Base-by-base conservation (phyloP, 306 rosid species). In the Leucaena leucocephala region DNA sequence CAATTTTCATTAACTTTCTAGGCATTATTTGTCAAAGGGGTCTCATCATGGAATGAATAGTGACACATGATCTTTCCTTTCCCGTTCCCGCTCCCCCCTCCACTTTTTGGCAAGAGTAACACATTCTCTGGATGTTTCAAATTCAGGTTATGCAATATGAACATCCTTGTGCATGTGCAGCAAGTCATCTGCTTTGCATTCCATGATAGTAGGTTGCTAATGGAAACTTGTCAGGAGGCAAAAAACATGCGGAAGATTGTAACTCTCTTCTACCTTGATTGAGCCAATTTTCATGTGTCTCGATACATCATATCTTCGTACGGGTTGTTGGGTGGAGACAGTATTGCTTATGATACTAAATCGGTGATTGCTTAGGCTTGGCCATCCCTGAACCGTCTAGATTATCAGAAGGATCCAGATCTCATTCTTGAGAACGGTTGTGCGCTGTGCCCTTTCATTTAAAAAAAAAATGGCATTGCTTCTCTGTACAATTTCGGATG, bases 181-280 rank as follows among this genome's bases (percentile, higher is more conserved):
- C 99, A 96, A 89, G 97, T 96, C 77, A 96, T 96, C 74, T 96
- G 99, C 91, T 96, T 96, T 82, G 99, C 97, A 12, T 96, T 96
- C 83, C 99, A 96, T 79, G 99, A 96, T 71, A 93, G 98, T 86
- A 88, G 84, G 85, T 87, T 96, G 92, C 96, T 96, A 61, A 93
- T 96, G 99, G 98, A 96, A 90, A 96, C 99, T 67, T 96, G 99
- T 88, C 99, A 88, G 83, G 99, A 96, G 83, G 99, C 99, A 5
- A 93, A 91, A 87, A 90, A 90, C 85, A 80, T 96, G 59, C 88
- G 99, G 33, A 96, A 96, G 87, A 96, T 96, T 66, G 99, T 96
- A 79, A 96, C 99, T 16, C 97, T 96, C 69, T 96, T 96, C 84
- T 96, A 96, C 88, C 88, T 96, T 69, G 99, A 96, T 82, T 93